Percentiles rank a stretch among this genome's conserved stretches.
Evolutionary conservation across 306 rosid genomes (phyloP).

Genomic region (Hylodesmum podocarpum): DNA sequence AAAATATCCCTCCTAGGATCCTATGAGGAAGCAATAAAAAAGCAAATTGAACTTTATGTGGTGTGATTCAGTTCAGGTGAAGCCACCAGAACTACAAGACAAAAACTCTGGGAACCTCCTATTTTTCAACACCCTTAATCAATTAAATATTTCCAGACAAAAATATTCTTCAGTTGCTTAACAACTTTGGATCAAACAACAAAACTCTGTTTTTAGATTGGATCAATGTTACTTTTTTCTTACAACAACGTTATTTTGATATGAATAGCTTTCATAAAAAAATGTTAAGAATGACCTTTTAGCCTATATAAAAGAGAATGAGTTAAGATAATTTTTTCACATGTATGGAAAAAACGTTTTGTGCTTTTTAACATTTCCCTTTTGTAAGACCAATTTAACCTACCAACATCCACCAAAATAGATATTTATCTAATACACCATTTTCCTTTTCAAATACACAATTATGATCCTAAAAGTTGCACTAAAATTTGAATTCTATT

Average conservation of each 20-base stretch:
- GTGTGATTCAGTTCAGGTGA: neutral
- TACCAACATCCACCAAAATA: neutral
- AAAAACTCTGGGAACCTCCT: neutral
- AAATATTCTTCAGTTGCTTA: neutral
- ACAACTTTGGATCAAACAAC: neutral
- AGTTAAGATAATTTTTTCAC: too few species aligned
- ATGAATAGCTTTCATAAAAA: neutral
- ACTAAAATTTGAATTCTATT: neutral
- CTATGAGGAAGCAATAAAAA: conserved; percentile 3
- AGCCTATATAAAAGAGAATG: neutral
- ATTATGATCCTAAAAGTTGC: neutral
- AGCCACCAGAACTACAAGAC: neutral
- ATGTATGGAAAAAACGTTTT: neutral
- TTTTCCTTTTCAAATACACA: neutral
- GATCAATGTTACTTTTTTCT: neutral
- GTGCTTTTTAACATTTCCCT: neutral
- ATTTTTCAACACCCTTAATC: neutral
- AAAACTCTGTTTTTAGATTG: neutral
- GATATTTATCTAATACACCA: neutral
- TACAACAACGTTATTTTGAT: too few species aligned
- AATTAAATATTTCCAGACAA: neutral
- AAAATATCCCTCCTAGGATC: conserved; percentile 11
- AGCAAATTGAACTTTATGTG: neutral
- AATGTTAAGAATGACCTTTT: neutral
- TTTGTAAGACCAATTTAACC: neutral